Evolutionary conservation across 2,329 filamentous ascomycete genomes (phyloP), one percentile per base, ranked within the genome.

Genomic region (Dendrostoma leiphaemia): DNA sequence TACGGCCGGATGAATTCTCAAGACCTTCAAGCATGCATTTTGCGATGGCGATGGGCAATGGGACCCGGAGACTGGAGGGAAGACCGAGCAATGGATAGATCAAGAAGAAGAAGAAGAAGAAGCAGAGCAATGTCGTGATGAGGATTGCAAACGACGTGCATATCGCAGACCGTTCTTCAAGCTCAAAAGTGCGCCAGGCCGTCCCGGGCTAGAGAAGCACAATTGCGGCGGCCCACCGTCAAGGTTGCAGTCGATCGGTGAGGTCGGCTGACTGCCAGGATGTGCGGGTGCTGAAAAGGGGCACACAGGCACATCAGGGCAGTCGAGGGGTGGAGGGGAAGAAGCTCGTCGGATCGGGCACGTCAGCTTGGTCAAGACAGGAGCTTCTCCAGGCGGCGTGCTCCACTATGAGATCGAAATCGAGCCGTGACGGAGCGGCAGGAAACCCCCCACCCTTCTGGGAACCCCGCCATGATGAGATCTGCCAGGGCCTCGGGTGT

Each of bases 171-270:
- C 15, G 15, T 6, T 21, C 29, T 4, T 17, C 9, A 24, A 45
- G 41, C 41, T 31, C 17, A 31, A 26, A 45, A 19, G 15, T 31
- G 26, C 41, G 41, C 26, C n/a, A 31, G 41, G 15, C 7, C 9
- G 15, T 31, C n/a, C 9, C n/a, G n/a, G 24, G n/a, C 6, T 7
- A 17, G 41, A 31, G n/a, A 19, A n/a, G 17, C 26, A 31, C 26
- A n/a, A n/a, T n/a, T n/a, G n/a, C n/a, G n/a, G n/a, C n/a, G 26
- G 26, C 41, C 29, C 41, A 45, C 41, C 41, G 41, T 45, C 41
- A n/a, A n/a, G n/a, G n/a, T n/a, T n/a, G n/a, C 41, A 44, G n/a
- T 28, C n/a, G 24, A 12, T 44, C 24, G 9, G 7, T 41, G 21
- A 44, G 15, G 24, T 17, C 24, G 15, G 13, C 21, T 8, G 21